Conservation (phyloP, 352 stramenopile species). For the Lagenidium giganteum region DNA sequence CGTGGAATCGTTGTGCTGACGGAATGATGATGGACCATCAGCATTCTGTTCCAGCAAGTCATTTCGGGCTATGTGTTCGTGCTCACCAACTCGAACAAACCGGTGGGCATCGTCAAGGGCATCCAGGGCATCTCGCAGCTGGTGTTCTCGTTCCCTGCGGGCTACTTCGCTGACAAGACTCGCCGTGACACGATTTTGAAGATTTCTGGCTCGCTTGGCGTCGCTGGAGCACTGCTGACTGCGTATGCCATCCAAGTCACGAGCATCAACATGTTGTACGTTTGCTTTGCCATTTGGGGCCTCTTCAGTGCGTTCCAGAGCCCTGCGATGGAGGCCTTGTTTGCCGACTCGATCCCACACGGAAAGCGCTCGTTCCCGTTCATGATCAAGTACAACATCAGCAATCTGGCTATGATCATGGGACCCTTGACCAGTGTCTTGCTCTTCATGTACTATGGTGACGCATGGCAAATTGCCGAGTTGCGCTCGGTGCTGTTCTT, state of each 20-base stretch:
- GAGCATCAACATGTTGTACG: slow-evolving; percentile 44
- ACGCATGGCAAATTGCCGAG: slow-evolving; percentile 50
- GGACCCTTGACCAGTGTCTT: slow-evolving; percentile 46
- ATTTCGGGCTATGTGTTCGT: too few species aligned
- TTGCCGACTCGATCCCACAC: slow-evolving; percentile 70
- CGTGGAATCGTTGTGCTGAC: too few species aligned
- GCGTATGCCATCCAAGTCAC: slow-evolving; percentile 44
- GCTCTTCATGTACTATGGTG: slow-evolving; percentile 60
- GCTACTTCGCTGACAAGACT: slow-evolving; percentile 59
- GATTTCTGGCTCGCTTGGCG: slow-evolving; percentile 46
- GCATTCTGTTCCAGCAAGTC: too few species aligned
- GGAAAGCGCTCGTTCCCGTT: slow-evolving; percentile 62
- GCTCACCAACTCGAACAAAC: slow-evolving; percentile 72
- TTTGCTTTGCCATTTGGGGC: slow-evolving; percentile 60
- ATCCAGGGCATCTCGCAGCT: slow-evolving; percentile 80
- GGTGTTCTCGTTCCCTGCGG: slow-evolving; percentile 59
- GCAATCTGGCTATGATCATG: slow-evolving; percentile 60
- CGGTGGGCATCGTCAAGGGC: slow-evolving; percentile 76
- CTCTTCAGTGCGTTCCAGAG: slow-evolving; percentile 65
- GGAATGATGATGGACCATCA: too few species aligned
- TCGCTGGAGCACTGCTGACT: slow-evolving; percentile 40
- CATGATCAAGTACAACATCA: slow-evolving; percentile 83
- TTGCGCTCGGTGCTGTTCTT: slow-evolving; percentile 57
- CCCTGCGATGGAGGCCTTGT: slow-evolving; percentile 66
- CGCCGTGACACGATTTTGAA: slow-evolving; percentile 66